A percentile compares a stretch with the other conserved stretches of the same genome.
phyloP scores from a whole-genome alignment of 345 rosid species.

The Melaleuca quinquenervia region DNA sequence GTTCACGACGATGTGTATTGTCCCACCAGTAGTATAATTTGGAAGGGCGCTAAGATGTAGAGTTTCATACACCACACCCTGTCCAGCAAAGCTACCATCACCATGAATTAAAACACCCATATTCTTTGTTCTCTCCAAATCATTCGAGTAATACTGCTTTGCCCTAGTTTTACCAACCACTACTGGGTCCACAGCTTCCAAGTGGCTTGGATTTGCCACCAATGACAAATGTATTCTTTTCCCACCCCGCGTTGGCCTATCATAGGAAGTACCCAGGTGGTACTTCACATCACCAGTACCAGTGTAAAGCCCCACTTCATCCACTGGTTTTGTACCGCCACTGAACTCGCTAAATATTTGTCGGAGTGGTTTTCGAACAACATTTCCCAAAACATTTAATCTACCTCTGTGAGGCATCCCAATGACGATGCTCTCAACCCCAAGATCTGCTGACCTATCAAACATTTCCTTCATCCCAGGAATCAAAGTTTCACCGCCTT shows the following conservation, averaged over 20 bases:
- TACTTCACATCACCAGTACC: slow-evolving; percentile 19
- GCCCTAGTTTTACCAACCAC: slow-evolving; percentile 14
- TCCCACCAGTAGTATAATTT: slow-evolving; percentile 10
- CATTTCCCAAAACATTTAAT: slow-evolving; percentile 11
- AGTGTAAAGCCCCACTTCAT: slow-evolving; percentile 12
- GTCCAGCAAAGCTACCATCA: slow-evolving; percentile 14
- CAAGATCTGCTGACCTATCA: slow-evolving; percentile 15
- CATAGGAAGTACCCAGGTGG: slow-evolving; percentile 14
- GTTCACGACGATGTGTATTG: slow-evolving; percentile 11
- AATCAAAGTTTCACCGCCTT: slow-evolving; percentile 15
- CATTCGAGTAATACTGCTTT: slow-evolving; percentile 10
- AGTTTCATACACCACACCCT: slow-evolving; percentile 16
- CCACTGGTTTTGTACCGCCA: slow-evolving; percentile 12
- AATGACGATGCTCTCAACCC: slow-evolving; percentile 12
- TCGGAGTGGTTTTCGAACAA: slow-evolving; percentile 12
- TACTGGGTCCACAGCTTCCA: slow-evolving; percentile 18
- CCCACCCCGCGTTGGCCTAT: slow-evolving; percentile 13
- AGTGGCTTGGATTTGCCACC: slow-evolving; percentile 14
- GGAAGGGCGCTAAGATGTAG: slow-evolving; percentile 15
- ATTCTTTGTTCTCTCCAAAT: slow-evolving; percentile 5
- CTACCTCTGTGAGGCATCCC: slow-evolving; percentile 19
- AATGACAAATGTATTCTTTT: slow-evolving; percentile 12
- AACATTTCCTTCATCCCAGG: slow-evolving; percentile 18
- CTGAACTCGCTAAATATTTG: slow-evolving; percentile 12
- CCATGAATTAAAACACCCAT: slow-evolving; percentile 13